Evolutionary conservation across 2,329 filamentous ascomycete species (phyloP).

Genomic region (Fusarium sp.): DNA sequence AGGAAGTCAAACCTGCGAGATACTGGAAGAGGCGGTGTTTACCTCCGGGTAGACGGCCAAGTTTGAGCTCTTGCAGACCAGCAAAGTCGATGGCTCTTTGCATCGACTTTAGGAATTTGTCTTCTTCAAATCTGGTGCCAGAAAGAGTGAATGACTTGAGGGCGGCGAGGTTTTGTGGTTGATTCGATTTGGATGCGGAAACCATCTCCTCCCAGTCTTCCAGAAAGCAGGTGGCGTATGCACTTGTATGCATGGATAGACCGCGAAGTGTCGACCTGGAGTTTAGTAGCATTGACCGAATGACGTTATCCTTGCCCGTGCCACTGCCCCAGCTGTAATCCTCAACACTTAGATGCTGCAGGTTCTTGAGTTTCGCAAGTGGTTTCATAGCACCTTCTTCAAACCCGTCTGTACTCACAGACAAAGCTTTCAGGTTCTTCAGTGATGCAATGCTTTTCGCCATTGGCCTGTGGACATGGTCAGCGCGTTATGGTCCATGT

Average conservation of each 20-base stretch:
- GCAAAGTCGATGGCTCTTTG: slow-evolving; percentile 24
- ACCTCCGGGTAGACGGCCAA: not conserved
- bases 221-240: not conserved
- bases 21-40: not conserved
- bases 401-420: not conserved
- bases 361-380: slow-evolving; percentile 20
- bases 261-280: slow-evolving; percentile 31
- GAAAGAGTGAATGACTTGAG: slow-evolving; percentile 26
- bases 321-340: not conserved
- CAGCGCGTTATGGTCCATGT: not conserved
- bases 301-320: not conserved
- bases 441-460: slow-evolving; percentile 18
- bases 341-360: slow-evolving; percentile 25
- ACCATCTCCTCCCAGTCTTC: not conserved
- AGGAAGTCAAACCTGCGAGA: not conserved
- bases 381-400: not conserved
- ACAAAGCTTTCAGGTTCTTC: slow-evolving; percentile 26
- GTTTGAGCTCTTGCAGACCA: slow-evolving; percentile 6
- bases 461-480: slow-evolving; percentile 16
- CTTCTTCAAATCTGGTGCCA: not conserved
- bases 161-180: not conserved
- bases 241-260: not conserved
- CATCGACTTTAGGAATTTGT: not conserved
- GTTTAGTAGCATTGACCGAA: slow-evolving; percentile 17
- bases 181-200: not conserved